phyloP scores from a whole-genome alignment of 805 yeast genomes.

The Candida manassasensis region DNA sequence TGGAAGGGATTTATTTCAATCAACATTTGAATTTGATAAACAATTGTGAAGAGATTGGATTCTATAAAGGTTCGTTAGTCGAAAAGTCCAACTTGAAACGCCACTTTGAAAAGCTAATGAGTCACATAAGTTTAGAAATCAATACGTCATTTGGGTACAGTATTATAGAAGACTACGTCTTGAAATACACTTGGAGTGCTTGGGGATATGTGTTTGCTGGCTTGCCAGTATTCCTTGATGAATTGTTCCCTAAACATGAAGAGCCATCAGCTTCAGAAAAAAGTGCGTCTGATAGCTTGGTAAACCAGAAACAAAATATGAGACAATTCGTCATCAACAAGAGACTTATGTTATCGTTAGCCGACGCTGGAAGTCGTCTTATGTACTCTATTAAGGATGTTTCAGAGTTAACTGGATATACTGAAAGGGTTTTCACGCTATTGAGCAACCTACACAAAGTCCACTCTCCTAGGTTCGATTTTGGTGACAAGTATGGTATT shows the following conservation, averaged over 20 bases:
- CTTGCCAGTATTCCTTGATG: conserved; percentile 74
- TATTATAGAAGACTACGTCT: conserved; percentile 75
- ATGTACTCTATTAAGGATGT: conserved; percentile 93
- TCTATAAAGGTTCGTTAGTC: conserved; percentile 80
- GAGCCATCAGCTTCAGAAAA: conserved; percentile 6
- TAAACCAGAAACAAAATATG: conserved; percentile 58
- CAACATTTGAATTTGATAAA: conserved; percentile 80
- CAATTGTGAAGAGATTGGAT: conserved; percentile 91
- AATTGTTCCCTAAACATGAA: conserved; percentile 28
- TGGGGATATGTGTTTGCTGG: conserved; percentile 90
- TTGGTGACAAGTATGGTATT: conserved; percentile 39
- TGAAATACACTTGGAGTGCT: conserved; percentile 93
- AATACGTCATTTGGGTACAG: conserved; percentile 62
- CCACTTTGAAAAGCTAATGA: conserved; percentile 52
- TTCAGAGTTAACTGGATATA: conserved; percentile 85
- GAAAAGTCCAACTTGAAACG: conserved; percentile 64
- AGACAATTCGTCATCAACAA: conserved; percentile 87
- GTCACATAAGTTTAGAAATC: conserved; percentile 51
- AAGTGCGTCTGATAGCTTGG: conserved; percentile 4
- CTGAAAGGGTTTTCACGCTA: conserved; percentile 77
- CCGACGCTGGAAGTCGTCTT: conserved; percentile 91
- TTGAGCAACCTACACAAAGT: conserved; percentile 77
- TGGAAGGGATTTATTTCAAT: conserved; percentile 87
- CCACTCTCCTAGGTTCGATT: conserved; percentile 57
- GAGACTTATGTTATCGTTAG: conserved; percentile 81